phyloP scores from a whole-genome alignment of 148 eudicot species.

The Cornus florida region DNA sequence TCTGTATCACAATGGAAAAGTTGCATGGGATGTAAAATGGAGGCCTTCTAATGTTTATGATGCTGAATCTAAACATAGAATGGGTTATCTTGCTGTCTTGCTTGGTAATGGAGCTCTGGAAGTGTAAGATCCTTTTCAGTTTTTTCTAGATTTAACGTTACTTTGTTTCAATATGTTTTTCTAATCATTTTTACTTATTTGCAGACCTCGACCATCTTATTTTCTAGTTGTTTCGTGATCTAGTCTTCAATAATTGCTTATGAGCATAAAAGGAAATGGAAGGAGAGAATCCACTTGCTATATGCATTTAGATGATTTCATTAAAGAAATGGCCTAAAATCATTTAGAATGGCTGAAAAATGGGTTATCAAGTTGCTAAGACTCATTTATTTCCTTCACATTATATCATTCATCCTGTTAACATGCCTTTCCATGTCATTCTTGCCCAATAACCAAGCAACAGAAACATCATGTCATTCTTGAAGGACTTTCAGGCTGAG shows the following conservation, averaged over 20 bases:
- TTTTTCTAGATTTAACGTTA: neutral
- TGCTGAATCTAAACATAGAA: conserved; percentile 43
- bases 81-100: conserved; percentile 98
- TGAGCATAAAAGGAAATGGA: neutral
- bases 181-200: neutral
- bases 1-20: conserved; percentile 92
- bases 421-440: too few relatives aligned
- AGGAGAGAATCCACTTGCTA: neutral
- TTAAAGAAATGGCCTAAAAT: too few relatives aligned
- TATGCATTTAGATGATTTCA: neutral
- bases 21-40: conserved; percentile 98
- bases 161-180: neutral
- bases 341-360: neutral
- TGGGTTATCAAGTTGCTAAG: neutral
- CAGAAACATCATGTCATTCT: too few relatives aligned
- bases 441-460: too few relatives aligned
- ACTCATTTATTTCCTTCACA: neutral
- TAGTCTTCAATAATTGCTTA: neutral
- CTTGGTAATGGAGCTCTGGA: conserved; percentile 91
- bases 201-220: neutral
- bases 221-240: neutral
- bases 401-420: too few relatives aligned
- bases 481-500: too few relatives aligned
- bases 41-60: conserved; percentile 43
- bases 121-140: conserved; percentile 61